Evolutionary conservation across 108 stramenopile genomes (phyloP).

Genomic region (Skeletonema tropicum): DNA sequence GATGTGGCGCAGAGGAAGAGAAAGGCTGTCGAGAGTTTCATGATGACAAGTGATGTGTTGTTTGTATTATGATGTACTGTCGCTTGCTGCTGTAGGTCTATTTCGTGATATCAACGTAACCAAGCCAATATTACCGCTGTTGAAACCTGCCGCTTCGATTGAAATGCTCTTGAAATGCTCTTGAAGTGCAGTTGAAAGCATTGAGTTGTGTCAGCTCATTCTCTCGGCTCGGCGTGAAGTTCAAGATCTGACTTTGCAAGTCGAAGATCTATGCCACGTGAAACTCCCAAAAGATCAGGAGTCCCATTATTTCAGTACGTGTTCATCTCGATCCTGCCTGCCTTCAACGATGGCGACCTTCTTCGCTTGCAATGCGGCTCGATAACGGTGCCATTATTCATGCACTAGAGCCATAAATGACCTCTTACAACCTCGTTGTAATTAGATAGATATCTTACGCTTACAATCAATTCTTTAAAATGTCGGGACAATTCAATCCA

Average conservation of each 20-base stretch:
- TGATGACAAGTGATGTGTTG: background rate
- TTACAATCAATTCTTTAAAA: background rate
- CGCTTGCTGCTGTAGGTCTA: background rate
- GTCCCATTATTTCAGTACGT: background rate
- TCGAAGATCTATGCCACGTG: constrained; percentile 1
- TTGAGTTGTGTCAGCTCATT: too few relatives aligned
- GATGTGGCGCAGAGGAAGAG: constrained; percentile 9
- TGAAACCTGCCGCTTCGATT: background rate
- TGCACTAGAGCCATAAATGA: too few relatives aligned
- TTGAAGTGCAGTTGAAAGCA: background rate
- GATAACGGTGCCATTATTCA: too few relatives aligned
- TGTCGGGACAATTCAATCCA: constrained; percentile 20
- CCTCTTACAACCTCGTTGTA: background rate
- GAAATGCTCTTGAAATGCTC: background rate
- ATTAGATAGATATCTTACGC: background rate
- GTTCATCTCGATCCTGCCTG: background rate
- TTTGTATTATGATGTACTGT: background rate
- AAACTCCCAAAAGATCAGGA: background rate
- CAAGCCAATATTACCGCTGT: background rate
- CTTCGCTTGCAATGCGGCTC: background rate
- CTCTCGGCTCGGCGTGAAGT: background rate
- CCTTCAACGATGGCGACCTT: background rate
- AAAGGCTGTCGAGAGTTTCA: background rate
- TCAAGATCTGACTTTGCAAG: background rate
- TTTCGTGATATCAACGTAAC: background rate